Base-by-base conservation (phyloP, 2,329 filamentous ascomycete genomes). In the Alternaria panax region DNA sequence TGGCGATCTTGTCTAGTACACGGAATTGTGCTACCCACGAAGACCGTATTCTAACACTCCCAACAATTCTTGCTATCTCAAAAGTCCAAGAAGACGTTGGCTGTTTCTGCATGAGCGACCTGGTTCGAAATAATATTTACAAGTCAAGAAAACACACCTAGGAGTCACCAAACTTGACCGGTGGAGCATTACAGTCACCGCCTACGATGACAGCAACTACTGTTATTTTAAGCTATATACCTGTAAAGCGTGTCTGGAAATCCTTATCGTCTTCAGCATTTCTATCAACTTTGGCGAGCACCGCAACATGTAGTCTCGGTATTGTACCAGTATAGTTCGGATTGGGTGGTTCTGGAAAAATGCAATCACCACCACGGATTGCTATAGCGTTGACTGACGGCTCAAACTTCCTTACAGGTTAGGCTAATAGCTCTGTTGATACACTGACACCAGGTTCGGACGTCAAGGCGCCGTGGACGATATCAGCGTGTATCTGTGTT, bases 281-380 rank as follows among this genome's bases (percentile, higher is more conserved):
- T n/a, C 46, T 48, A 20, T 46, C 11, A 12, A 40, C 40, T 24
- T 58, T 30, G 25, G 48, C 36, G 4, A 53, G 41, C 4, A 38
- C 51, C 14, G 53, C 55, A 22, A 58, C 41, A 36, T 53, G 30
- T 12, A 58, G 48, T 18, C 55, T 30, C 2, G 53, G 48, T 9
- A 58, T 22, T 3, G 40, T 34, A 25, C n/a, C 42, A n/a, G 41
- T 51, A 11, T 34, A 51, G 7, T 51, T 38, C 6, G 36, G 11
- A 38, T 16, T 41, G 4, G 55, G 38, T 4, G 50, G 55, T 25
- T 58, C 55, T 9, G 43, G 48, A 14, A 34, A 53, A 22, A 50
- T 54, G n/a, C 43, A 36, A 11, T 58, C 55, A 18, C 55, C 50
- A 8, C 50, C 55, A 20, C 50, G 55, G n/a, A 58, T 54, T 14